Percentiles rank a stretch among this genome's conserved stretches.
phyloP scores from a whole-genome alignment of 805 yeast species.

The Kodamaea laetipori region DNA sequence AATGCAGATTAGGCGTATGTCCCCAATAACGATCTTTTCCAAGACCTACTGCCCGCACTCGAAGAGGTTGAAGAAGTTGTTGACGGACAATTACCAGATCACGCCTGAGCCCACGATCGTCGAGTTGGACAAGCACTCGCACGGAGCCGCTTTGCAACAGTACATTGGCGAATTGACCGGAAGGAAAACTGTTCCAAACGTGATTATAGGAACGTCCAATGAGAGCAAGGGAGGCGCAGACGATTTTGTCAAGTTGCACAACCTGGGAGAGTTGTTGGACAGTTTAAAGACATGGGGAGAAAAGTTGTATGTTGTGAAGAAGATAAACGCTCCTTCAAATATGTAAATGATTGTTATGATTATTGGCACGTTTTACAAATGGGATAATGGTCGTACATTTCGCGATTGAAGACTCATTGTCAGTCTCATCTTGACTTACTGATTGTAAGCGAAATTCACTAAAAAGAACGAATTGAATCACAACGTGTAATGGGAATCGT shows the following conservation, averaged over 20 bases:
- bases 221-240: constrained; percentile 85
- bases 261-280: constrained; percentile 52
- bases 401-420: neutral
- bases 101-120: constrained; percentile 73
- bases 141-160: constrained; percentile 75
- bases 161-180: constrained; percentile 70
- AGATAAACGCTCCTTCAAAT: constrained; percentile 60
- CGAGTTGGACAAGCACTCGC: constrained; percentile 78
- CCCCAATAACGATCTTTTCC: constrained; percentile 68
- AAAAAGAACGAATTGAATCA: neutral
- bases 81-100: constrained; percentile 64
- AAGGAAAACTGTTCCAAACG: constrained; percentile 87
- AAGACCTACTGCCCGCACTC: constrained; percentile 74
- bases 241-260: constrained; percentile 68
- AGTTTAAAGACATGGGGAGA: constrained; percentile 66
- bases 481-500: too few species aligned
- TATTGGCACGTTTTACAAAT: too few species aligned
- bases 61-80: constrained; percentile 64
- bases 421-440: neutral
- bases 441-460: neutral
- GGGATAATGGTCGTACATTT: too few species aligned
- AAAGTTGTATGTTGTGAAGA: constrained; percentile 49
- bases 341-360: constrained; percentile 17
- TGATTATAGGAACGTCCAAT: constrained; percentile 63
- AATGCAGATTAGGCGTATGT: constrained; percentile 53